phyloP scores from a whole-genome alignment of 2,329 filamentous ascomycete genomes.

The Alternaria viburni region DNA sequence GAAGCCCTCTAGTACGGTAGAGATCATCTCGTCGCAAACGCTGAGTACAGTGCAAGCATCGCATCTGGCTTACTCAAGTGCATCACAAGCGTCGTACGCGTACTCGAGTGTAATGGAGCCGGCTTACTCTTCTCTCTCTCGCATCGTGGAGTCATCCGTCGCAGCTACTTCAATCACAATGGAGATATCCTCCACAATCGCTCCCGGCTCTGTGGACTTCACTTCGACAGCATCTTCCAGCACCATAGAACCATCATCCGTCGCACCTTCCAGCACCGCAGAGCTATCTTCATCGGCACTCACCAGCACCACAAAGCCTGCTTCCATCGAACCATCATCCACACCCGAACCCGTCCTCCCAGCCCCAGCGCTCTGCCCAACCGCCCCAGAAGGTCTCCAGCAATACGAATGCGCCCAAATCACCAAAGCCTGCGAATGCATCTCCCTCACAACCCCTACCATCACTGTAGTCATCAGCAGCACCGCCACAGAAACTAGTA shows the following conservation, averaged over 20 bases:
- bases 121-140: not conserved
- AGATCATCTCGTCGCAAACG: not conserved
- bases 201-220: not conserved
- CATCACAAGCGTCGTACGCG: not conserved
- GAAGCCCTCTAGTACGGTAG: not conserved
- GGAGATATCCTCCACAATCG: not conserved
- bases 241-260: not conserved
- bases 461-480: not conserved
- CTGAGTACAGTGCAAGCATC: not conserved
- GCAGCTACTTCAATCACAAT: not conserved
- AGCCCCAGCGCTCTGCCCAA: not conserved
- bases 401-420: not conserved
- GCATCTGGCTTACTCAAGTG: not conserved
- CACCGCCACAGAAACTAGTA: not conserved
- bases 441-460: not conserved
- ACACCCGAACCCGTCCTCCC: not conserved
- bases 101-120: not conserved
- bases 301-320: not conserved
- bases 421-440: not conserved
- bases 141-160: not conserved
- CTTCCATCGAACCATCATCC: not conserved
- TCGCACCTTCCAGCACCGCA: not conserved
- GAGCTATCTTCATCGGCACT: not conserved
- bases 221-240: not conserved
- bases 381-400: not conserved